Base-by-base conservation (phyloP, 108 stramenopile species). In the Mediolabrus comicus region DNA sequence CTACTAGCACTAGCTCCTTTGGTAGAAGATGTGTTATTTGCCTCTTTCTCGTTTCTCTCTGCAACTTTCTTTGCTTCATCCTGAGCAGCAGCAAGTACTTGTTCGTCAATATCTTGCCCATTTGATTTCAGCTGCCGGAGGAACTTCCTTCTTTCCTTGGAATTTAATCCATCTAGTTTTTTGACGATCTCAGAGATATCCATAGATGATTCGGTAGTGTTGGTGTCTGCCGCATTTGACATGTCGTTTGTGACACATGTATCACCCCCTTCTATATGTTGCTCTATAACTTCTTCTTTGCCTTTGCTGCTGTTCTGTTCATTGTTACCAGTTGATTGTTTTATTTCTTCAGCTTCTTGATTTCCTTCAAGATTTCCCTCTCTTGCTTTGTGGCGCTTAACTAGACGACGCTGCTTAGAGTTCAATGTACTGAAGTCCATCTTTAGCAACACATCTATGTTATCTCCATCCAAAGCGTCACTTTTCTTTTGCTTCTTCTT, bases 351-450 rank as follows among this genome's bases (percentile, higher is more conserved):
- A 3, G 31, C 19, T n/a, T 38, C 38, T 25, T 38, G 32, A 33
- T 67, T 38, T 36, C 53, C 12, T 16, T 38, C 32, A 49, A 25
- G 25, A 3, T 7, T 34, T 14, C 32, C 68, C 16, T 63, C 53
- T 26, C 88, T 35, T 33, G 85, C 72, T 43, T 77, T 78, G 65
- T 92, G 85, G 13, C 94, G 85, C 64, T 81, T 84, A 10, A 95
- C 69, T 75, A 92, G 76, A 14, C 94, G 78, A 30, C 86, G 75
- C 65, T 92, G 80, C 62, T 95, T 95, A 31, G 91, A 77, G 68
- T 92, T 95, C 75, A 91, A 82, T 30, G 82, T 71, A 8, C 54
- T 65, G 0, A 84, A 76, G 52, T 94, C 86, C 72, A 83, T 85
- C 36, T 72, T 71, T 24, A 87, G 38, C 43, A 91, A 69, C 7